These are phyloP conservation scores for Saccharomyces hybrid DNA, from an alignment of 1,139 yeast species.

Conservation along the genomic window DNA sequence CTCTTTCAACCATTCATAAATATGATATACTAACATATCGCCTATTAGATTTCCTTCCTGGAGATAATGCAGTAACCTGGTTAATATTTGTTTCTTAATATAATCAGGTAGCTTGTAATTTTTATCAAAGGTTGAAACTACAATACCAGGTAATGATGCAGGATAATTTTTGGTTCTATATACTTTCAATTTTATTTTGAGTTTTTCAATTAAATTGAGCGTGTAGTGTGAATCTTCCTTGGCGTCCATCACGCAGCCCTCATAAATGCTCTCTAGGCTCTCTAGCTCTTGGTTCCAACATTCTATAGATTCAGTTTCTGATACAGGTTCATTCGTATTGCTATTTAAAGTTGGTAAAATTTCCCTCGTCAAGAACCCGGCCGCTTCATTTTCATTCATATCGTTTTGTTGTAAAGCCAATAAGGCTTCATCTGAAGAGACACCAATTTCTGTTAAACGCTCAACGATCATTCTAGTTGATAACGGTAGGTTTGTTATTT, in stretches of 20 bases:
- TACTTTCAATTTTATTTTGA: slow-evolving; percentile 41
- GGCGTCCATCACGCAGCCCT: slow-evolving; percentile 24
- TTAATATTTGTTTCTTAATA: slow-evolving; percentile 57
- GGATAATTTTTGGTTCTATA: slow-evolving; percentile 54
- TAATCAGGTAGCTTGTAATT: slow-evolving; percentile 60
- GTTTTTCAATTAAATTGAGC: slow-evolving; percentile 15
- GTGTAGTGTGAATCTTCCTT: slow-evolving; percentile 16
- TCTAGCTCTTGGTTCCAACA: slow-evolving; percentile 78
- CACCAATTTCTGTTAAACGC: slow-evolving; percentile 59
- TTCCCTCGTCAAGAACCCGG: slow-evolving; percentile 43
- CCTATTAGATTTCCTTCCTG: slow-evolving; percentile 45
- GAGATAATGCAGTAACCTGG: slow-evolving; percentile 40
- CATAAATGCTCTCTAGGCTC: slow-evolving; percentile 51
- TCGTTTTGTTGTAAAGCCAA: slow-evolving; percentile 39
- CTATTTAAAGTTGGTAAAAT: slow-evolving; percentile 11
- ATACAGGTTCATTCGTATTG: slow-evolving; percentile 8
- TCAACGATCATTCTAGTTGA: slow-evolving; percentile 40
- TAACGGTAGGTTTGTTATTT: slow-evolving; percentile 36
- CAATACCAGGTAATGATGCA: slow-evolving; percentile 52
- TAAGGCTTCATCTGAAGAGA: slow-evolving; percentile 56
- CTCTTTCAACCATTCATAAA: slow-evolving; percentile 70
- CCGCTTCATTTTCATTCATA: slow-evolving; percentile 45
- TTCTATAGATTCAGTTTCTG: slow-evolving; percentile 30
- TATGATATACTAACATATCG: slow-evolving; percentile 55
- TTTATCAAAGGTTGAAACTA: slow-evolving; percentile 43